Evolutionary conservation across 2,329 filamentous ascomycete species (phyloP).

Genomic region (Colletotrichum eleusines): DNA sequence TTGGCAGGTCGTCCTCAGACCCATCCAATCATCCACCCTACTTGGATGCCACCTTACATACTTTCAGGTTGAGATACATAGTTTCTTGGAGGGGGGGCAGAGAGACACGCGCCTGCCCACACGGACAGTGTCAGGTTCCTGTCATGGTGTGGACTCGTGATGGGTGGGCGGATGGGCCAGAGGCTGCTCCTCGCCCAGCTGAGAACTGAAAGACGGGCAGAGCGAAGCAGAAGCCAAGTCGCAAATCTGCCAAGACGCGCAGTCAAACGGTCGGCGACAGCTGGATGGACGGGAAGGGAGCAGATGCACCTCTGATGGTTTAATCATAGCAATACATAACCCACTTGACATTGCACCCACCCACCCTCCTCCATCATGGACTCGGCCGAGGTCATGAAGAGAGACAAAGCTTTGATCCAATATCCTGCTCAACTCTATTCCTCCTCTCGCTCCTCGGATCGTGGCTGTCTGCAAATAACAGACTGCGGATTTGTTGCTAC

Average conservation of each 20-base stretch:
- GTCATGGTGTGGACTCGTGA: slow-evolving; percentile 27
- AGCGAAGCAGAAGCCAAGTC: slow-evolving; percentile 6
- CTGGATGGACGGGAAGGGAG: not conserved
- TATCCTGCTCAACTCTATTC: not conserved
- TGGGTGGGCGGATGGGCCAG: slow-evolving; percentile 34
- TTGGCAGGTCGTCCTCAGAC: not conserved
- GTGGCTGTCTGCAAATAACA: not conserved
- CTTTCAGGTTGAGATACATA: slow-evolving; percentile 23
- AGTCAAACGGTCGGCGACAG: not conserved
- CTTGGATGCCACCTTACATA: slow-evolving; percentile 13
- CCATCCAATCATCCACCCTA: not conserved
- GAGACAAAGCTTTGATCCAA: slow-evolving; percentile 1
- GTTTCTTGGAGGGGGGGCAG: not conserved
- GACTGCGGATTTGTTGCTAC: not conserved
- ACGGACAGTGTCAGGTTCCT: slow-evolving; percentile 33
- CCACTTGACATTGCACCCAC: not conserved
- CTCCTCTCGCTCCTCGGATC: not conserved
- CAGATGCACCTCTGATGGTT: slow-evolving; percentile 4
- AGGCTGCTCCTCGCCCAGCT: slow-evolving; percentile 22
- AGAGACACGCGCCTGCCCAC: not conserved
- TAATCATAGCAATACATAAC: slow-evolving; percentile 4
- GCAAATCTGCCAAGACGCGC: slow-evolving; percentile 2
- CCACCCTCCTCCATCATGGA: not conserved
- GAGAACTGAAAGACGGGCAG: slow-evolving; percentile 3
- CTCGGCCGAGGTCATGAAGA: not conserved